Evolutionary conservation across 225 moss, liverwort and hornwort genomes (phyloP).

Genomic region (Marchantia polymorpha): DNA sequence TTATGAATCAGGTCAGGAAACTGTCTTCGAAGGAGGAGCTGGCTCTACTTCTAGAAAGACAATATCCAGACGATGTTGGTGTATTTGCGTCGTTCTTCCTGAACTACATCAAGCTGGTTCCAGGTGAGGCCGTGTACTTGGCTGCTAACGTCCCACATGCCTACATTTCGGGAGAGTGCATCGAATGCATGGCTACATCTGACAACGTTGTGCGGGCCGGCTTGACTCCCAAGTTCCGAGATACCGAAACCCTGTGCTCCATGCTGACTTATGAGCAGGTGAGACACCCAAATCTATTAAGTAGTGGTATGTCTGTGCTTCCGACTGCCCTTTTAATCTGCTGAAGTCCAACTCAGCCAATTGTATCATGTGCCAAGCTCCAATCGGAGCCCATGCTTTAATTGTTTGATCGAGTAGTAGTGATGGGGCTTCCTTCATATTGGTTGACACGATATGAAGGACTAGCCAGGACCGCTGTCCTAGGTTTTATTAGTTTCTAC

Average conservation of each 20-base stretch:
- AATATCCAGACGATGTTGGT: constrained; percentile 86
- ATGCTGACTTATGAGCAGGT: constrained; percentile 94
- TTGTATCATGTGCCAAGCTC: too few relatives aligned
- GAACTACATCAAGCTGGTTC: constrained; percentile 62
- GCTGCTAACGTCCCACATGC: constrained; percentile 91
- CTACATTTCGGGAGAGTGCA: constrained; percentile 77
- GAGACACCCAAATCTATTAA: neutral
- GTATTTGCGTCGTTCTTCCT: constrained; percentile 78
- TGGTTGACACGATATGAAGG: too few relatives aligned
- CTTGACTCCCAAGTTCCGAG: constrained; percentile 84
- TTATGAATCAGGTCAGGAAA: constrained; percentile 46
- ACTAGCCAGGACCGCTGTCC: too few relatives aligned
- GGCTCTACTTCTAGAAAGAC: constrained; percentile 65
- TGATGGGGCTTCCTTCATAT: too few relatives aligned
- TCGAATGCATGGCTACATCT: constrained; percentile 98
- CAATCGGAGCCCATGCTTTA: too few relatives aligned
- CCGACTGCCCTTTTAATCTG: too few relatives aligned
- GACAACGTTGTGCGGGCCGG: constrained; percentile 98
- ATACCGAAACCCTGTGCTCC: constrained; percentile 77
- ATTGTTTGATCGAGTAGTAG: too few relatives aligned
- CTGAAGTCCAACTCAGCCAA: too few relatives aligned
- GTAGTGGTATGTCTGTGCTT: too few relatives aligned
- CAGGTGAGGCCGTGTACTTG: constrained; percentile 80
- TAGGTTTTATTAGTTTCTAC: too few relatives aligned
- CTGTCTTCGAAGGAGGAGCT: constrained; percentile 67